Percentiles rank a stretch among this genome's conserved stretches.
phyloP scores from a whole-genome alignment of 23 red algal species.

The Chondrus crispus region DNA sequence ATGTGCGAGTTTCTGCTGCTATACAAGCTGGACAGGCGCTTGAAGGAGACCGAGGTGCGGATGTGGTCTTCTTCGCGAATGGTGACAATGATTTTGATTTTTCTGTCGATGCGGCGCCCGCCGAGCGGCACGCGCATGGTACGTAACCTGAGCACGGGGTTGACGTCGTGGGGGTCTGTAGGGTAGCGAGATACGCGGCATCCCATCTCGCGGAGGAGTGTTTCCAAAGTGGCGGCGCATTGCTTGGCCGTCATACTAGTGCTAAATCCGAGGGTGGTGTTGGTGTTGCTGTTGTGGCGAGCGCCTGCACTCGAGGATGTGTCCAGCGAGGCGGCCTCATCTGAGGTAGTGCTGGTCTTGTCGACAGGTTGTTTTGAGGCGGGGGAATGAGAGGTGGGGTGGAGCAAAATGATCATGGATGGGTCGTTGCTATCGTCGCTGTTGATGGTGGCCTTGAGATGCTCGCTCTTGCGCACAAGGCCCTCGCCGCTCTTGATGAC shows the following conservation, averaged over 20 bases:
- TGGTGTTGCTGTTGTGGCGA: neutral
- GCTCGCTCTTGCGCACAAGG: slow-evolving; percentile 37
- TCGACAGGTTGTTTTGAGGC: neutral
- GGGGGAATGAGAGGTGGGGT: neutral
- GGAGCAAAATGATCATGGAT: slow-evolving; percentile 61
- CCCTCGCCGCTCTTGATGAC: slow-evolving; percentile 46
- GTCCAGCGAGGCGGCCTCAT: neutral
- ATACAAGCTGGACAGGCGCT: slow-evolving; percentile 12
- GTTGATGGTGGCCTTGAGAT: slow-evolving; percentile 44
- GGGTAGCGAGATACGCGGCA: slow-evolving; percentile 50
- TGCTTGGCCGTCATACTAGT: slow-evolving; percentile 62
- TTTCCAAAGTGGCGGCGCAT: slow-evolving; percentile 58
- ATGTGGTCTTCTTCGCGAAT: slow-evolving; percentile 55
- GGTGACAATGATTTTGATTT: slow-evolving; percentile 44
- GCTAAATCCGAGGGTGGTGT: slow-evolving; percentile 22
- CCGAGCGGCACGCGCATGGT: neutral
- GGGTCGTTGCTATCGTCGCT: slow-evolving; percentile 56
- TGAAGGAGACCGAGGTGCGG: slow-evolving; percentile 55
- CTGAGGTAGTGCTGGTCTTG: neutral
- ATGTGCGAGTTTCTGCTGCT: slow-evolving; percentile 23
- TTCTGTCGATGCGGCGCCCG: slow-evolving; percentile 10
- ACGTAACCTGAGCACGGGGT: neutral
- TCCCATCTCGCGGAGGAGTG: slow-evolving; percentile 46
- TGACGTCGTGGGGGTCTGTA: neutral
- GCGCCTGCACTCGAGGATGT: neutral